Base-by-base conservation (phyloP, 192 early-diverging fungal species). In the Backusella morwellensis region DNA sequence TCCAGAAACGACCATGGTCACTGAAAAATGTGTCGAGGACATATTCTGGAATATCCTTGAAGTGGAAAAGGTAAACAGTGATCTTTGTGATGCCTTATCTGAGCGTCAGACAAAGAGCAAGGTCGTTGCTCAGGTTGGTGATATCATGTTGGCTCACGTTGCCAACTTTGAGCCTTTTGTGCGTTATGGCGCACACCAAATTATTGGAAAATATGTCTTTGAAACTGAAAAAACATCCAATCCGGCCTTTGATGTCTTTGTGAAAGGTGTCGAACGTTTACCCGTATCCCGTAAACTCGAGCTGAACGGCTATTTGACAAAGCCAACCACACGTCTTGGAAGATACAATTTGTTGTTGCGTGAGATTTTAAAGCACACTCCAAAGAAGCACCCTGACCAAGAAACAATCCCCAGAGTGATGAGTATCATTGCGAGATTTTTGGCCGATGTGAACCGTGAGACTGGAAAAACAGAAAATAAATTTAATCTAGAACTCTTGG, bases 401-500 rank as follows among this genome's bases (percentile, higher is more conserved):
- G 87, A 84, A 32, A 82, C 91, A 34, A 85, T 98, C 12, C 90
- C 91, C 23, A 81, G 90, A 75, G 94, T 90, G 6, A 85, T 96
- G 26, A 84, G 75, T 34, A 89, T 89, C 44, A 91, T 97, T 73
- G 89, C 90, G 75, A 87, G 88, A 41, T 90, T 96, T 79, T 85
- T 97, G 66, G 80, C 83, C 66, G 89, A 89, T 66, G 93, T 98
- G 77, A 97, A 98, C 80, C 73, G 83, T 36, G 96, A 95, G 80
- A 93, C 95, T 6, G 97, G 97, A 23, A 93, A 91, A 82, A 90
- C 96, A 9, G 92, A 96, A 82, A 97, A 97, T 83, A 82, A 85
- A 26, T 88, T 98, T 75, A 93, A 95, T 75, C 84, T 98, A 68
- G 84, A 86, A 74, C 89, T 91, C 68, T 83, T 98, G 54, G 84